Evolutionary conservation across 108 stramenopile genomes (phyloP), one percentile per base, ranked within the genome.

Genomic region (Epithemia pelagica): DNA sequence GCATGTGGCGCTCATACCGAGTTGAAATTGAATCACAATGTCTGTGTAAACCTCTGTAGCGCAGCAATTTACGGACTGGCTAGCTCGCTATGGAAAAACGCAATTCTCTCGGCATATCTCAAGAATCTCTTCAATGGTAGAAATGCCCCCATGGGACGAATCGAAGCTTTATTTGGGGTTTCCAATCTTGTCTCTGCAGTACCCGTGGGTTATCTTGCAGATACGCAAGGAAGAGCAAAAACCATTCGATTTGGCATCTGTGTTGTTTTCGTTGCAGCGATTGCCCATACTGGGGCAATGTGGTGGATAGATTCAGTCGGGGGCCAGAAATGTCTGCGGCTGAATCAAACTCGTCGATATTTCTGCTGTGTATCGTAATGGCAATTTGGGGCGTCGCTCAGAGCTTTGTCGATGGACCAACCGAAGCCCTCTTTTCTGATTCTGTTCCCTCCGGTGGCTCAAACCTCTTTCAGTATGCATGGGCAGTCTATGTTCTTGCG

Each of bases 161-260:
- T 72, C n/a, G 84, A 85, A 68, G 82, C 79, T 0, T 78, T 77
- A 32, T 61, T 68, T 32, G 88, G 88, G 0, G 22, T 85, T 25
- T 67, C 84, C 2, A 62, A 63, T 21, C 53, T 89, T 1, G 0
- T 84, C 18, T 68, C 78, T 22, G 84, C 88, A 0, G 28, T 89
- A 61, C 88, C 88, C 18, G 71, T 88, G 31, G 87, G 87, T 10
- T 80, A 80, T 32, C 51, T 84, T 8, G 87, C 87, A 0, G 87
- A 88, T 56, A 75, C 58, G 37, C 65, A 64, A 52, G 82, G 81
- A 24, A 63, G 70, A 3, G 62, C 72, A 37, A 63, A 62, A 51
- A 74, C 83, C 2, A 74, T 83, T 32, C 46, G 56, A 30, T 58
- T 55, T 0, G 83, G 87, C 23, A 80, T 80, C 28, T 51, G 66